Evolutionary conservation across 164 flowering plant species (phyloP), one percentile per base, ranked within the genome.

Genomic region (Chimonanthus praecox): DNA sequence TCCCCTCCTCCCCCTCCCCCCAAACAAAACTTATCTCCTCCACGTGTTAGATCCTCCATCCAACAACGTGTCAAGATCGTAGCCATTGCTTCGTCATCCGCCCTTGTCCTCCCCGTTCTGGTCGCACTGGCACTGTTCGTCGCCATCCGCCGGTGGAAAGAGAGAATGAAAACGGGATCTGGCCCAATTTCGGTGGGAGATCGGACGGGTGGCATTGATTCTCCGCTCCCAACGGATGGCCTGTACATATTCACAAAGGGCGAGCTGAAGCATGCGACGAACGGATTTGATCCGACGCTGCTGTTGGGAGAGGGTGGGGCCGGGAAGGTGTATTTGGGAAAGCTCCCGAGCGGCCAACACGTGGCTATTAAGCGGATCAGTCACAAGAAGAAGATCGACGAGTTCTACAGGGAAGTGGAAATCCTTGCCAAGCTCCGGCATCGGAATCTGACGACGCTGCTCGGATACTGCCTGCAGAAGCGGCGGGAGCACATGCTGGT

Each of bases 311-410:
- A 68, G 66, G 76, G 76, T 8, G 76, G 47, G 48, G 69, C 77
- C 48, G 77, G 77, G 43, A 64, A 44, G 64, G 77, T 75, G 20
- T 75, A 75, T 49, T 11, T 70, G 9, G 68, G 80, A n/a, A 74
- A 71, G 73, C 69, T 84, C 5, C 73, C 77, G 5, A 69, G 69
- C 69, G 73, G 73, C 54, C 77, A 75, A 51, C 68, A 46, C 44
- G 77, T 75, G 44, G 77, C 77, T 2, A 51, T 75, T 9, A 75
- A 75, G 77, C 66, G 47, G 47, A 67, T 61, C 47, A 47, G 49
- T 18, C 75, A 13, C 7, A 45, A 51, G 54, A 71, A 47, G 18
- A 75, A 70, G 13, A 47, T 75, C n/a, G 72, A 70, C 20, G 67
- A 70, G 64, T 75, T 75, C 46, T 64, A 70, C 69, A 43, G 63